Percentiles rank a stretch among this genome's conserved stretches.
Conservation (phyloP, 306 rosid genomes). For the Sechiopsis laciniata region DNA sequence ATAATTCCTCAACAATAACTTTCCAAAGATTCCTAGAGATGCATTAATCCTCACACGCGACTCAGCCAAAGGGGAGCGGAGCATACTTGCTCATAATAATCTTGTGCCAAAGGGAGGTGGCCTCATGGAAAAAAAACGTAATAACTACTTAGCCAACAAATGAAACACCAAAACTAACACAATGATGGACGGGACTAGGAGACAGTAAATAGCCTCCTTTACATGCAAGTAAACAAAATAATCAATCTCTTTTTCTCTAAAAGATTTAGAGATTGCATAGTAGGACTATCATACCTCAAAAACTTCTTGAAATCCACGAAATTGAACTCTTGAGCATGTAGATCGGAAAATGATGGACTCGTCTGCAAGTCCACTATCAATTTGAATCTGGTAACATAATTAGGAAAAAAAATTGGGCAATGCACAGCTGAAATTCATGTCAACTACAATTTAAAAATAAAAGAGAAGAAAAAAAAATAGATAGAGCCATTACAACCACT, state of each 20-base stretch:
- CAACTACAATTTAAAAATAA: not conserved
- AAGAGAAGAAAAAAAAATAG: not conserved
- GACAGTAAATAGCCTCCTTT: not conserved
- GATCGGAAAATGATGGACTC: constrained; percentile 63
- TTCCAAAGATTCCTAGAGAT: no score
- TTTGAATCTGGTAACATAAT: constrained; percentile 50
- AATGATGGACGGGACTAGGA: no score
- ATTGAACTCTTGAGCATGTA: constrained; percentile 58
- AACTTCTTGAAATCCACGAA: constrained; percentile 75
- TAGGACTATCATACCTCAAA: constrained; percentile 44
- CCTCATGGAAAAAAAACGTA: no score
- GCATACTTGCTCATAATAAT: no score
- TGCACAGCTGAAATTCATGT: not conserved
- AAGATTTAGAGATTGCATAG: not conserved
- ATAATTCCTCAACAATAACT: no score
- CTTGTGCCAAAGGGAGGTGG: no score
- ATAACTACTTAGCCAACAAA: no score
- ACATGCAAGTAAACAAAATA: not conserved
- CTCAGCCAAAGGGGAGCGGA: no score
- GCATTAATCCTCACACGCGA: no score
- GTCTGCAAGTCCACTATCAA: constrained; percentile 62
- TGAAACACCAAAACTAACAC: no score
- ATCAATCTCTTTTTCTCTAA: not conserved
- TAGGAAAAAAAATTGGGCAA: not conserved
- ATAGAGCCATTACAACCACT: not conserved